Percentiles rank a stretch among this genome's conserved stretches.
These are phyloP conservation scores for Vitis labrusca DNA, from an alignment of 164 flowering plant species.

Conservation along the genomic window DNA sequence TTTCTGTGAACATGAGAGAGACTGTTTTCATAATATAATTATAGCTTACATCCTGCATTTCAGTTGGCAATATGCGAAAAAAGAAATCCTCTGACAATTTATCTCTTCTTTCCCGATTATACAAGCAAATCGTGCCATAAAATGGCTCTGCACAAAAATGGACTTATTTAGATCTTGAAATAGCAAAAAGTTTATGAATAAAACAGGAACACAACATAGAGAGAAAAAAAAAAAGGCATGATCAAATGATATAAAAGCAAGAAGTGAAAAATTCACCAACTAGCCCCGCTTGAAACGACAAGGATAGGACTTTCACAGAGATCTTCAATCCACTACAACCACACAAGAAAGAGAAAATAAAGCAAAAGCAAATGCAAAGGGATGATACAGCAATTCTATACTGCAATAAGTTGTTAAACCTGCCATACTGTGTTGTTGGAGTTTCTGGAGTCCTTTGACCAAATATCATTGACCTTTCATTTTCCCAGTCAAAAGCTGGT, in stretches of 20 bases:
- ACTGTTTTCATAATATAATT: neutral
- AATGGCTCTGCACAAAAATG: constrained; percentile 80
- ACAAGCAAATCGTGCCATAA: constrained; percentile 90
- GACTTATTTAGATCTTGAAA: constrained; percentile 10
- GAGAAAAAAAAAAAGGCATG: constrained; percentile 2
- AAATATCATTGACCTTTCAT: constrained; percentile 83
- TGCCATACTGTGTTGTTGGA: constrained; percentile 50
- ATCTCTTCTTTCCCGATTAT: constrained; percentile 91
- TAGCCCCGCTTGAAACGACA: constrained; percentile 87
- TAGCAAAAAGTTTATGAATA: neutral
- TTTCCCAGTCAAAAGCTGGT: constrained; percentile 99
- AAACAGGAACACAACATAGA: neutral
- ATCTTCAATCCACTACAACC: constrained; percentile 80
- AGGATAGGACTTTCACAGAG: constrained; percentile 82
- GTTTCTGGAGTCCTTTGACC: constrained; percentile 87
- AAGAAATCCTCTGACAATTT: constrained; percentile 92
- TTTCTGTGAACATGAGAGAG: neutral
- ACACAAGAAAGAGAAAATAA: neutral
- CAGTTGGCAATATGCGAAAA: constrained; percentile 67
- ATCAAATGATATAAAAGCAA: neutral
- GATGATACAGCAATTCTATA: neutral
- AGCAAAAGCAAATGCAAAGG: neutral
- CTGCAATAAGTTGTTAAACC: constrained; percentile 27
- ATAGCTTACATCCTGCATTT: constrained; percentile 74
- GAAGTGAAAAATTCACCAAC: constrained; percentile 61